Base-by-base conservation (phyloP, 192 early-diverging fungal species). In the Linnemannia hyalina region DNA sequence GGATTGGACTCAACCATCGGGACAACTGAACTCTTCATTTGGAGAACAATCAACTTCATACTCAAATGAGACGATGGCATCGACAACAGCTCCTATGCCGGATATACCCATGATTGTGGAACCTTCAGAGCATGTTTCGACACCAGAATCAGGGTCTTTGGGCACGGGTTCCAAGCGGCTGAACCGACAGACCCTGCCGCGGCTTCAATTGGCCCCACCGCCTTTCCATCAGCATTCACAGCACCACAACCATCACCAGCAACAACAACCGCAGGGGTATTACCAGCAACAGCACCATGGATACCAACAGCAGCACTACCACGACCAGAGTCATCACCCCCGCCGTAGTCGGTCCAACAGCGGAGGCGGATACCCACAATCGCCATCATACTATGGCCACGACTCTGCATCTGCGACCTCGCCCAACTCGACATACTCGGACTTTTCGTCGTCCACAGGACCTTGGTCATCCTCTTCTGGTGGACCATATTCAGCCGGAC, bases 351-450 rank as follows among this genome's bases (percentile, higher is more conserved):
- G 80, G n/a, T 76, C 74, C 60, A 65, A 65, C 42, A 72, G 38
- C 23, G 52, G 68, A 29, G 42, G 55, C 15, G 44, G 69, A 42
- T 47, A 52, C 20, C 77, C 73, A 10, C 35, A 26, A 63, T 80
- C 40, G 75, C 84, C 69, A 88, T 93, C 80, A 41, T 87, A 68
- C 91, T 93, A 76, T 83, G 92, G 80, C 87, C 90, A 83, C 29
- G 60, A 65, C 89, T 93, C 23, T 91, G 60, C 60, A 32, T 65
- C 60, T 32, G 92, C 74, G 80, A 92, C 70, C 80, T 94, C 42
- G 85, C 91, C 63, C 84, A 88, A 38, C 8, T 82, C 73, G n/a
- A 68, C 77, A 4, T 55, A 78, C 42, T 81, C 85, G 22, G 80
- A 70, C 10, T 70, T 74, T 52, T 83, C 82, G 9, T 82, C 81